Evolutionary conservation across 805 yeast genomes (phyloP).

Genomic region (Metschnikowia rubicola): DNA sequence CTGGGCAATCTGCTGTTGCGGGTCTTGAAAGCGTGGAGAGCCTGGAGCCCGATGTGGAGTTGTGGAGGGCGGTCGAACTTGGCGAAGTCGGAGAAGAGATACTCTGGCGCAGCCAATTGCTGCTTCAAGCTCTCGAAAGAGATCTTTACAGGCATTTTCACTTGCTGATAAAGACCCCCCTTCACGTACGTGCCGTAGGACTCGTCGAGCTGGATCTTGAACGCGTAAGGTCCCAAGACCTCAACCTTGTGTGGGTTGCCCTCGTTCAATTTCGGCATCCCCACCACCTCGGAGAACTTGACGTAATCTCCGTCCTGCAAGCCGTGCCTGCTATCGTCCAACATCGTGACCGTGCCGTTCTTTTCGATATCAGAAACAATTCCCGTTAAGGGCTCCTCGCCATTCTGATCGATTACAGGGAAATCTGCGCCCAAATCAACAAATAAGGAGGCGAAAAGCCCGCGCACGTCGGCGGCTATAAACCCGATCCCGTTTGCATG

Average conservation of each 20-base stretch:
- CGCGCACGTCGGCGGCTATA: slow-evolving; percentile 78
- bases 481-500: slow-evolving; percentile 73
- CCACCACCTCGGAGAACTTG: slow-evolving; percentile 81
- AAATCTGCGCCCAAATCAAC: slow-evolving; percentile 87
- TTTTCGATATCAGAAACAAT: slow-evolving; percentile 84
- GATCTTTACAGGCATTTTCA: slow-evolving; percentile 70
- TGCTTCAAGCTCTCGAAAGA: slow-evolving; percentile 60
- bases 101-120: slow-evolving; percentile 78
- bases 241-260: slow-evolving; percentile 72
- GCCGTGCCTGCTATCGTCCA: slow-evolving; percentile 91
- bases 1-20: slow-evolving; percentile 69
- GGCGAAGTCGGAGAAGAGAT: slow-evolving; percentile 80
- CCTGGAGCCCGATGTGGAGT: slow-evolving; percentile 89
- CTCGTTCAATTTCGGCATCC: slow-evolving; percentile 69
- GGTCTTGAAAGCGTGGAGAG: slow-evolving; percentile 69
- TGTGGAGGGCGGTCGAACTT: slow-evolving; percentile 91
- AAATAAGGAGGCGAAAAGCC: slow-evolving; percentile 83
- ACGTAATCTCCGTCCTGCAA: slow-evolving; percentile 89
- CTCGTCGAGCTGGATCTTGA: slow-evolving; percentile 60
- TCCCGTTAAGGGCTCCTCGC: slow-evolving; percentile 89
- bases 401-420: slow-evolving; percentile 78
- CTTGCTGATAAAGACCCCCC: slow-evolving; percentile 92
- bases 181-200: slow-evolving; percentile 60
- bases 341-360: slow-evolving; percentile 88
- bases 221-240: slow-evolving; percentile 94